Evolutionary conservation across 2,329 filamentous ascomycete species (phyloP).

Genomic region (Grosmannia serpens): DNA sequence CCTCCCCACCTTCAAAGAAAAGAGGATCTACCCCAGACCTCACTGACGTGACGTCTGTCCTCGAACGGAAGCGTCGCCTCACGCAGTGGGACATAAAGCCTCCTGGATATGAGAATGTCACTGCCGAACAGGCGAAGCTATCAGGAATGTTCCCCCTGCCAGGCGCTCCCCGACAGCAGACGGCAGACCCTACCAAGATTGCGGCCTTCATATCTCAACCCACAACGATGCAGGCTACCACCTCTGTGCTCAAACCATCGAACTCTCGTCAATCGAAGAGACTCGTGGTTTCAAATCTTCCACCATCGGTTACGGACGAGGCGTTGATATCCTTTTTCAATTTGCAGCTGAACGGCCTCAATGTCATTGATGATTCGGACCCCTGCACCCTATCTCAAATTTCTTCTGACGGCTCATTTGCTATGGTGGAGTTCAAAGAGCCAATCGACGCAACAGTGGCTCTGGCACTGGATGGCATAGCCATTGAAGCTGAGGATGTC

Average conservation of each 20-base stretch:
- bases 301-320: conserved; percentile 62
- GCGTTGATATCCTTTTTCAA: conserved; percentile 80
- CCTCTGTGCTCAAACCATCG: conserved; percentile 62
- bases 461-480: conserved; percentile 77
- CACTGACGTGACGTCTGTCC: conserved; percentile 69
- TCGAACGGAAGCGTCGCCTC: conserved; percentile 80
- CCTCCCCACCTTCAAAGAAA: conserved; percentile 73
- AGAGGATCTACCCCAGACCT: conserved; percentile 93
- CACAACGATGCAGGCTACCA: conserved; percentile 44
- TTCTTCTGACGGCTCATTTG: conserved; percentile 67
- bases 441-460: conserved; percentile 83
- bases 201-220: conserved; percentile 95
- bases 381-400: conserved; percentile 79
- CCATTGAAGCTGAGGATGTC: conserved; percentile 65
- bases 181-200: conserved; percentile 87
- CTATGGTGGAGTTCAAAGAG: conserved; percentile 81
- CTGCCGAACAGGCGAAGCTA: conserved; percentile 94
- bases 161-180: conserved; percentile 85
- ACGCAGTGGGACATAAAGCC: conserved; percentile 99
- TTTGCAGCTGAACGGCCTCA: conserved; percentile 89
- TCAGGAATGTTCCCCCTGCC: conserved; percentile 98
- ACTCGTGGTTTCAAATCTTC: conserved; percentile 76
- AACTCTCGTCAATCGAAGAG: conserved; percentile 93
- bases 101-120: conserved; percentile 94
- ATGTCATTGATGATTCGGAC: conserved; percentile 72